Evolutionary conservation across 2,329 filamentous ascomycete genomes (phyloP).

Genomic region (Beauveria caledonica): DNA sequence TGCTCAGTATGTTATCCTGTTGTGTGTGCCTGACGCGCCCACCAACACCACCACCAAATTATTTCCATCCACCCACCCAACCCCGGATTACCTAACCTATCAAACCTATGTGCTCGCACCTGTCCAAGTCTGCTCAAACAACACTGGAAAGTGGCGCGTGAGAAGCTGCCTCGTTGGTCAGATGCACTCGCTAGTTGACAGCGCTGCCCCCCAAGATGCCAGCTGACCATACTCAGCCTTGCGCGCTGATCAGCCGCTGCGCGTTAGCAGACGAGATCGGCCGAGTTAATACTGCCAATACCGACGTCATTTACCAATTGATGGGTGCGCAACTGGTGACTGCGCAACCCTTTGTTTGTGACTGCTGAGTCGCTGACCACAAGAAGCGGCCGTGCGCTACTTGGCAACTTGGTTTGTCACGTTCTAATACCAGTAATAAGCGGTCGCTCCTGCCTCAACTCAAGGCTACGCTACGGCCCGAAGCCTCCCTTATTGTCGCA

Average conservation of each 20-base stretch:
- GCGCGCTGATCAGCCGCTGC: slow-evolving; percentile 6
- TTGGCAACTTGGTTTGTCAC: neutral
- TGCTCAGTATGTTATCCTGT: no score
- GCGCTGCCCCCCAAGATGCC: neutral
- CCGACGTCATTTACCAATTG: neutral
- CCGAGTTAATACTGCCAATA: neutral
- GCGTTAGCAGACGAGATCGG: neutral
- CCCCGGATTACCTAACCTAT: no score
- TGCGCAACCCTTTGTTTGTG: neutral
- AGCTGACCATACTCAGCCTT: slow-evolving; percentile 9
- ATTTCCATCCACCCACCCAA: neutral
- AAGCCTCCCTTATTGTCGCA: neutral
- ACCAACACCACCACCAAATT: neutral
- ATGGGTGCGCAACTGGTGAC: no score
- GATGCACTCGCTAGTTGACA: neutral
- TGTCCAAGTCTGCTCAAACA: no score
- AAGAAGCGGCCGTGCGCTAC: neutral
- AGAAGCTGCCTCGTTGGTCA: slow-evolving; percentile 10
- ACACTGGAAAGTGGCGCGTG: slow-evolving; percentile 5
- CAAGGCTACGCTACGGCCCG: neutral
- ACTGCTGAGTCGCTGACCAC: neutral
- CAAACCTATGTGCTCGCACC: neutral
- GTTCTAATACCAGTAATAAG: no score
- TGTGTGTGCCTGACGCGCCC: neutral
- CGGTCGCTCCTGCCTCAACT: no score